Evolutionary conservation across 2,329 filamentous ascomycete genomes (phyloP), one percentile per base, ranked within the genome.

Genomic region (Fusarium palustre): DNA sequence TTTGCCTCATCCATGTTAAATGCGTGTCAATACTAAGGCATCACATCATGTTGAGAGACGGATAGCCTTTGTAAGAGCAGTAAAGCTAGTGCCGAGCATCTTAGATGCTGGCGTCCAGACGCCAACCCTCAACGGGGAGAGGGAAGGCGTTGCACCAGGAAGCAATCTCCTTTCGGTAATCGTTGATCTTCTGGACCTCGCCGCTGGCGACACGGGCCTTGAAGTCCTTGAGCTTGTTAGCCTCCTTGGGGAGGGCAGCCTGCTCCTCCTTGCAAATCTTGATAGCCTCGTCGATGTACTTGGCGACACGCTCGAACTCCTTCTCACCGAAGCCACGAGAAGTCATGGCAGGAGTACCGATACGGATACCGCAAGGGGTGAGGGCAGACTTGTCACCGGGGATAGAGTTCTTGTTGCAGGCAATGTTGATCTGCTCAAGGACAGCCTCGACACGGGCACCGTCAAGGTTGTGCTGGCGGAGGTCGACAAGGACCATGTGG

Each of bases 151-250:
- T 87, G 79, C 92, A 93, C 95, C 95, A 99, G 49, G 84, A 83
- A 47, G 93, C 86, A 79, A 99, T 94, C 87, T 98, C 95, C 85
- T 93, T 91, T 85, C 90, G 92, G 79, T 97, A 87, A 74, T 87
- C 88, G 80, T 92, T 90, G 83, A 99, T 95, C 85, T 94, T 92
- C 66, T 88, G 82, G 49, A 97, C 86, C 77, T 91, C 88, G 70
- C 93, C 94, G 73, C 86, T 84, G 61, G 92, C 88, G 67, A 97
- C 93, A 88, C 93, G 95, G 79, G 89, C 90, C 88, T 95, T 97
- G 91, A 99, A 98, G 87, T 99, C 96, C 90, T 98, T 98, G 81
- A 97, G 92, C 90, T 97, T 97, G 90, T 98, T 99, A 77, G 93
- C 93, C 82, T 96, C 92, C 90, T 97, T 97, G 81, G 96, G 95